Conservation (phyloP, 2,329 filamentous ascomycete species). For the Passalora sequoiae region DNA sequence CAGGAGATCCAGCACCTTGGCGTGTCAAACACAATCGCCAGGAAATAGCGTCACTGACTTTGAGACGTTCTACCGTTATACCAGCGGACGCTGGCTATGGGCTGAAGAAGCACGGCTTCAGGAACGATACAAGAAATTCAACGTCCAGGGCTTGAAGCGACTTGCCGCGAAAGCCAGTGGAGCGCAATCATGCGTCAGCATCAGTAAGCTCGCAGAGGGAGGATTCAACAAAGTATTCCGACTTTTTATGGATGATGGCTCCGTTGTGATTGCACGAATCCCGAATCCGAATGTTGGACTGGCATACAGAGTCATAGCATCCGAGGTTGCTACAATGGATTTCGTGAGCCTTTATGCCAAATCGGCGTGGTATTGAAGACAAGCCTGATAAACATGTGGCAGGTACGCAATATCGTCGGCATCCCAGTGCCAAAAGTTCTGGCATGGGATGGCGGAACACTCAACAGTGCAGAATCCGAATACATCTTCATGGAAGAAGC, state of each 20-base stretch:
- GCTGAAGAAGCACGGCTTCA: constrained; percentile 5
- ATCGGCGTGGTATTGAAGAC: no score
- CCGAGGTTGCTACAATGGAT: constrained; percentile 17
- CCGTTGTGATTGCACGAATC: constrained; percentile 35
- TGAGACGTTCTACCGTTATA: constrained; percentile 6
- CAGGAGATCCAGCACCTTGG: no score
- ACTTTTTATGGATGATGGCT: constrained; percentile 35
- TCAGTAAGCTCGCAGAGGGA: constrained; percentile 33
- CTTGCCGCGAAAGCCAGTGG: constrained; percentile 27
- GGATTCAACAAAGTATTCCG: constrained; percentile 35
- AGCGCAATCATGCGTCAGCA: constrained; percentile 24
- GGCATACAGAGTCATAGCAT: constrained; percentile 35
- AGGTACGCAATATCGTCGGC: constrained; percentile 5
- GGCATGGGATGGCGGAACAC: constrained; percentile 6
- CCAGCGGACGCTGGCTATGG: constrained; percentile 12
- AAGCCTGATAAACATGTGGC: no score
- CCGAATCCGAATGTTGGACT: constrained; percentile 36
- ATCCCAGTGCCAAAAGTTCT: constrained; percentile 11
- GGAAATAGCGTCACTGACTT: no score
- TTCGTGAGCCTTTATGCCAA: no score
- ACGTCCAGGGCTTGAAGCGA: constrained; percentile 28
- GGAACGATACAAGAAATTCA: constrained; percentile 20
- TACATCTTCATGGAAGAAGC: constrained; percentile 12
- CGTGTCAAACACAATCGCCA: no score
- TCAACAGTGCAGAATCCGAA: constrained; percentile 9